Percentiles rank a stretch among this genome's conserved stretches.
Evolutionary conservation across 1,284 basidiomycete genomes (phyloP).

Genomic region (Irpex lacteus): DNA sequence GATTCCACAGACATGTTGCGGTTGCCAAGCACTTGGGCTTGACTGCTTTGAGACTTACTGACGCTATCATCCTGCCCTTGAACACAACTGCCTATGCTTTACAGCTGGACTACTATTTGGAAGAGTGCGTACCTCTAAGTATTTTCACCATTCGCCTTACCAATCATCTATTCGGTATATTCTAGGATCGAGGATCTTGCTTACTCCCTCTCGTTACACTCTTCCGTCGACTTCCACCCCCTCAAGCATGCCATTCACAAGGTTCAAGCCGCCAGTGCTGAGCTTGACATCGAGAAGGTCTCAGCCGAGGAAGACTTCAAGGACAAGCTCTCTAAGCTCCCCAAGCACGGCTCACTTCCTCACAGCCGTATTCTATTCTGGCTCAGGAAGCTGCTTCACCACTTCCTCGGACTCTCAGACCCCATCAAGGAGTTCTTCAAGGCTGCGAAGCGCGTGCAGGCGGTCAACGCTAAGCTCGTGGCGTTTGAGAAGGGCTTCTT

Average conservation of each 20-base stretch:
- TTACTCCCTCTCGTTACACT: background rate
- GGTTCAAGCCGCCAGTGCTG: constrained; percentile 50
- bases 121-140: constrained; percentile 33
- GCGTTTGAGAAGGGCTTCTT: constrained; percentile 87
- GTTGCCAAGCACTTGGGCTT: constrained; percentile 70
- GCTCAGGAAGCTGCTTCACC: constrained; percentile 21
- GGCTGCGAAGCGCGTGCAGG: constrained; percentile 60
- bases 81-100: constrained; percentile 74
- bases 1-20: constrained; percentile 68
- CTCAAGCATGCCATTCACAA: constrained; percentile 48
- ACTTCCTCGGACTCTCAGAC: constrained; percentile 1
- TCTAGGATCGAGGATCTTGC: background rate
- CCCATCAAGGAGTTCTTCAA: constrained; percentile 40
- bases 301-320: constrained; percentile 33
- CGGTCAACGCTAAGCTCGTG: constrained; percentile 70
- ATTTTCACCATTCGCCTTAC: no score
- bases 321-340: constrained; percentile 31
- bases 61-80: constrained; percentile 60
- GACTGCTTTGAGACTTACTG: constrained; percentile 58
- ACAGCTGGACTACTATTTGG: constrained; percentile 47
- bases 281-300: constrained; percentile 53
- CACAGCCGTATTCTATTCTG: constrained; percentile 12
- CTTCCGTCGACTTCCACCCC: constrained; percentile 19
- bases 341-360: constrained; percentile 1
- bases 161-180: no score